Evolutionary conservation across 2,329 filamentous ascomycete genomes (phyloP).

Genomic region (Lomentospora prolificans): DNA sequence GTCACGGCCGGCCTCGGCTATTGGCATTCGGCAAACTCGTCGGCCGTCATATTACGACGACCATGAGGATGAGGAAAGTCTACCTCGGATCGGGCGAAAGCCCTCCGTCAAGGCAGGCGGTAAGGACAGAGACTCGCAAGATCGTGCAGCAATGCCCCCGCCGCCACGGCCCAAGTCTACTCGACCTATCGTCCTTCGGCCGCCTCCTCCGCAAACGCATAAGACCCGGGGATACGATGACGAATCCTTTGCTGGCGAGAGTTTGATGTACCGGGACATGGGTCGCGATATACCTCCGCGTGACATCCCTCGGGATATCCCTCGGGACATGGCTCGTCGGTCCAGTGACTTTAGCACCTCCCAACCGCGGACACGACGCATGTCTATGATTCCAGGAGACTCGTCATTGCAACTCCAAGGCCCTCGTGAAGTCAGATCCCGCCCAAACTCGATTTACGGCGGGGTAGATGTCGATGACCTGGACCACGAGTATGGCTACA

Average conservation of each 20-base stretch:
- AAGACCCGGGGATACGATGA: slow-evolving; percentile 8
- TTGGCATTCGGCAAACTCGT: slow-evolving; percentile 2
- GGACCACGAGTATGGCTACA: slow-evolving; percentile 6
- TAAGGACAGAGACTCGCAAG: slow-evolving; percentile 6
- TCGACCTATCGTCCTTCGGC: neutral
- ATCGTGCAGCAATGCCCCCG: slow-evolving; percentile 18
- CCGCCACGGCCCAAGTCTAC: slow-evolving; percentile 5
- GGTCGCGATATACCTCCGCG: neutral
- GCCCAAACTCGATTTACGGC: neutral
- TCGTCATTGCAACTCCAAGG: slow-evolving; percentile 4
- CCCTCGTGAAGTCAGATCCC: neutral
- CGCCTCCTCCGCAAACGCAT: slow-evolving; percentile 8
- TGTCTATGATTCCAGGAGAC: slow-evolving; percentile 3
- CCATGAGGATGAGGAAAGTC: slow-evolving; percentile 1
- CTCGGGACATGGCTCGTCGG: neutral
- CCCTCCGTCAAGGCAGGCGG: slow-evolving; percentile 3
- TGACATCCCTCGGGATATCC: slow-evolving; percentile 1
- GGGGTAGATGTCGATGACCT: slow-evolving; percentile 1
- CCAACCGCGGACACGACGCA: slow-evolving; percentile 2
- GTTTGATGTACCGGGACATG: slow-evolving; percentile 1
- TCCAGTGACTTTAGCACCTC: slow-evolving; percentile 4
- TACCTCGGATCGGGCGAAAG: neutral
- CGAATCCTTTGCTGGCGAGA: slow-evolving; percentile 7
- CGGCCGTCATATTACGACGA: slow-evolving; percentile 5
- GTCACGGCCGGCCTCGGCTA: slow-evolving; percentile 2